Base-by-base conservation (phyloP, 2,329 filamentous ascomycete species). In the Ceratocystis huliohia region DNA sequence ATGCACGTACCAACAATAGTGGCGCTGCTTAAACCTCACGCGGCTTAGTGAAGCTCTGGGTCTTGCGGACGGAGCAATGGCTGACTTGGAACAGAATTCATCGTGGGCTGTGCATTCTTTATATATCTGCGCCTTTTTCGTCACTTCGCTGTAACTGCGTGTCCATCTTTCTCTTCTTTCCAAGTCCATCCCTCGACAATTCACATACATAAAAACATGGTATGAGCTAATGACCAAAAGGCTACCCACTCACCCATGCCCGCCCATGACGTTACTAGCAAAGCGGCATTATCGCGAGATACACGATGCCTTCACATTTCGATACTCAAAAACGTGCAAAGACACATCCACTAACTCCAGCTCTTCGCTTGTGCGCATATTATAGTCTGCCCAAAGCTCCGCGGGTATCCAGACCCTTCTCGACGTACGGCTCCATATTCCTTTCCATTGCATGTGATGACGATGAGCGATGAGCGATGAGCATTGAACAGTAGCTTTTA, bases 391-490 rank as follows among this genome's bases (percentile, higher is more conserved):
- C 75, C 94, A 97, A 81, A 97, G 97, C 82, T 97, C 94, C 71
- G 88, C 90, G 74, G 94, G 94, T 78, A 99, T 99, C 76, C 93
- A 97, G 80, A 97, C 93, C 75, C 87, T 99, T 74, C 91, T 99
- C 79, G 94, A 97, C 80, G 94, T 99, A 88, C 74, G 88, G 30
- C 75, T 69, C 56, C 68, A 17, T 17, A 22, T 44, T 66, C 20
- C 15, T 22, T n/a, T 62, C 30, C 37, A 64, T 22, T 33, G 7
- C 46, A 22, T 22, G 46, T 20, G 46, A 48, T 22, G 46, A 8
- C 5, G 46, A 48, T 48, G 20, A 33, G 20, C 5, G 46, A 48
- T 48, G 20, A 33, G 20, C 46, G 7, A 56, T 45, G 37, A 28
- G 28, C n/a, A 46, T 46, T 15, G 37, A 20, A 25, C 17, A 22